These are phyloP conservation scores for Metrosideros polymorpha DNA, from an alignment of 441 rosid genomes.

Conservation along the genomic window DNA sequence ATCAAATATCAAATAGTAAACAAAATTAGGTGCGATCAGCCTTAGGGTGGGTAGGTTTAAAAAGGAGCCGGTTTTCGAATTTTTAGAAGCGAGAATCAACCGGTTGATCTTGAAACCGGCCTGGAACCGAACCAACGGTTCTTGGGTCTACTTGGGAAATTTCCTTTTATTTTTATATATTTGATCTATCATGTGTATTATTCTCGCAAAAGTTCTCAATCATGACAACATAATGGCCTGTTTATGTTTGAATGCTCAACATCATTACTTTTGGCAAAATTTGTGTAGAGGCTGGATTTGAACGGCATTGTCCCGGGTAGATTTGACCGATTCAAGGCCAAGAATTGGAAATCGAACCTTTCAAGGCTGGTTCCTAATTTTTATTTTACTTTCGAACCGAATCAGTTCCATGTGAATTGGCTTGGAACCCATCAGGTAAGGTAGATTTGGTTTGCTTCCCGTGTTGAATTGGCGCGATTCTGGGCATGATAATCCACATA, in stretches of 20 bases:
- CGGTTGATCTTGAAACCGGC: rapidly evolving
- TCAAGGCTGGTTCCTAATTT: not conserved
- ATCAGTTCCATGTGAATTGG: not conserved
- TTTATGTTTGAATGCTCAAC: not conserved
- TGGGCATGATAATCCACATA: not conserved
- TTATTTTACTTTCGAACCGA: not conserved
- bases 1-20: not conserved
- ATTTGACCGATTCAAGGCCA: not conserved
- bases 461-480: not conserved
- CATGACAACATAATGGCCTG: not conserved
- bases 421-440: not conserved
- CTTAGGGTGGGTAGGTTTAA: not conserved
- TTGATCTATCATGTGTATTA: not conserved
- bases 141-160: not conserved
- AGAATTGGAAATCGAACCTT: not conserved
- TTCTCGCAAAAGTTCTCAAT: not conserved
- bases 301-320: not conserved
- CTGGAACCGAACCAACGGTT: rapidly evolving
- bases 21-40: not conserved
- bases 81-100: rapidly evolving
- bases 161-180: not conserved
- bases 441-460: not conserved
- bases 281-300: not conserved
- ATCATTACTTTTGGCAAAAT: not conserved
- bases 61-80: not conserved